Evolutionary conservation across 192 early-diverging fungal genomes (phyloP), one percentile per base, ranked within the genome.

Genomic region (Coemansia sp.): DNA sequence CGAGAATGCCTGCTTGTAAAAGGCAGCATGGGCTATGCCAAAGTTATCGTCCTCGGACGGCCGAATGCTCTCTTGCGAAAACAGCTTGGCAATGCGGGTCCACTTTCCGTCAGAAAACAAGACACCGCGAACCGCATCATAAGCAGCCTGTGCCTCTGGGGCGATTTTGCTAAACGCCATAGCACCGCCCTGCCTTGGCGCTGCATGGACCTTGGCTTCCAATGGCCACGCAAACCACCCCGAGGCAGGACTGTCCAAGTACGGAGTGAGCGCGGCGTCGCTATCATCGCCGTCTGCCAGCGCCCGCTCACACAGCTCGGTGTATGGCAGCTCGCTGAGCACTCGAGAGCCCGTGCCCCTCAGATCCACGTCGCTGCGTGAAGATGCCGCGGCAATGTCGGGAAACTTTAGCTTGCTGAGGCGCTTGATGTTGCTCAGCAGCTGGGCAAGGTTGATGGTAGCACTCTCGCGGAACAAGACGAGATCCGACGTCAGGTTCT

Each of bases 171-270:
- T 85, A 41, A 86, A 83, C 4, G 77, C 54, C 32, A 43, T 68
- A 1, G 71, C 45, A 2, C 67, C 69, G 6, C 65, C 84, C 14
- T 74, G 57, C 8, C 67, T 76, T 17, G 79, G 59, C n/a, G 63
- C 14, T 2, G 43, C 42, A 60, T 92, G 93, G 0, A 79, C 86
- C 60, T 83, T 86, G 66, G 77, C 79, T 11, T 73, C 67, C 22
- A 79, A 69, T 9, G 93, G 91, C 92, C 93, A 96, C 7, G 85
- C 92, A 65, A 89, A 86, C 94, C 93, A 97, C 6, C 95, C 95
- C 6, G 85, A 79, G 0, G 77, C 63, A 3, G 79, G 64, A 35
- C 83, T 85, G 54, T 95, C 94, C 9, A 53, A 3, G 25, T 39
- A 69, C 15, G 73, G 66, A 19, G 57, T 31, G 2, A 32, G 37